Conservation (phyloP, 805 yeast species). For the Nakazawaea wickerhamii region DNA sequence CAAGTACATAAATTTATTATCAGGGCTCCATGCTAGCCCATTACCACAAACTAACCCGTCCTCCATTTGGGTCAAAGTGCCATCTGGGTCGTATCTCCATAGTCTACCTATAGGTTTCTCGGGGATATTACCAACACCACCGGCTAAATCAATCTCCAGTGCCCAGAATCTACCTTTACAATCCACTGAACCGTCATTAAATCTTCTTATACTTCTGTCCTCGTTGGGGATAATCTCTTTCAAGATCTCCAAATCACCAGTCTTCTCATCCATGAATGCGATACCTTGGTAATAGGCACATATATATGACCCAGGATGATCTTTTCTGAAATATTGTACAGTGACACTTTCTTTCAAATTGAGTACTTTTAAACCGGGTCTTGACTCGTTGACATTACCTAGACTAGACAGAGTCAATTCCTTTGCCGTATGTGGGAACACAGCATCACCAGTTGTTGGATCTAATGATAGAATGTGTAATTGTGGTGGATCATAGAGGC, state of each 20-base stretch:
- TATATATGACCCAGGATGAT: conserved; percentile 24
- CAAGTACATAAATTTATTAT: conserved; percentile 16
- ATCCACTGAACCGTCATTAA: conserved; percentile 25
- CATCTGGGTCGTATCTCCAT: conserved; percentile 31
- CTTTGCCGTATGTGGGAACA: conserved; percentile 12
- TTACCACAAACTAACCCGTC: conserved; percentile 27
- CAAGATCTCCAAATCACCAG: conserved; percentile 26
- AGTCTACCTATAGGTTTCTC: conserved; percentile 25
- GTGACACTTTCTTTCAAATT: conserved; percentile 25
- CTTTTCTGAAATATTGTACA: conserved; percentile 25
- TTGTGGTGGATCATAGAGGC: conserved; percentile 20
- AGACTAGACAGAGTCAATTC: conserved; percentile 12
- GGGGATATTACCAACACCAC: conserved; percentile 22
- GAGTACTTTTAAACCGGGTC: conserved; percentile 20
- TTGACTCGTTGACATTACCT: conserved; percentile 15
- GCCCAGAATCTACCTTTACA: conserved; percentile 45
- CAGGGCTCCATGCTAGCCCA: conserved; percentile 19
- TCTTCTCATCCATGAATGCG: conserved; percentile 27
- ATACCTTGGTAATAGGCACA: conserved; percentile 29
- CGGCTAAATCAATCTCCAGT: conserved; percentile 27
- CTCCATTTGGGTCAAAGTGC: conserved; percentile 22
- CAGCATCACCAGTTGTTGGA: conserved; percentile 21
- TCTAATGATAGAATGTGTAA: conserved; percentile 24
- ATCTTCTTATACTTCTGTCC: conserved; percentile 21
- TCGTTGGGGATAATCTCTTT: conserved; percentile 24